Evolutionary conservation across 1,284 basidiomycete genomes (phyloP), one percentile per base, ranked within the genome.

Genomic region (Apiotrichum akiyoshidainum): DNA sequence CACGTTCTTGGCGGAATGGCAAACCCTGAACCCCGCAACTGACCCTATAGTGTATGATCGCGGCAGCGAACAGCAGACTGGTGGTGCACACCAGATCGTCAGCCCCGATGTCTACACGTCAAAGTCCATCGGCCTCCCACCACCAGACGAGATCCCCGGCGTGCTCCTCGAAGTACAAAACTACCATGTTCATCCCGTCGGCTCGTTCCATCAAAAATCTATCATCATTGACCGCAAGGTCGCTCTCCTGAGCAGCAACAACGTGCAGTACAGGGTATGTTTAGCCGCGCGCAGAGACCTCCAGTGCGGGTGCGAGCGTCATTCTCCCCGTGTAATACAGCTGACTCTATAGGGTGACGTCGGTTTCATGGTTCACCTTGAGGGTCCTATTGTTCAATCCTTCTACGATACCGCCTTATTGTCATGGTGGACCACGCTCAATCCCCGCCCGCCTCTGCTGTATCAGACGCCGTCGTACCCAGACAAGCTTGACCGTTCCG

Each of bases 371-470:
- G 69, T 79, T 9, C 83, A 85, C 60, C 75, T 84, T 40, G 86
- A 87, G 67, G 86, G 86, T 0, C 83, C 84, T 8, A 83, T 87
- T 63, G 86, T 87, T 52, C 82, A 87, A 60, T 80, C 83, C 2
- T 79, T 89, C 58, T 89, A 88, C 73, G 87, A 89, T 69, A 84
- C 84, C 73, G 84, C 85, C 4, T 80, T 89, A 41, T 77, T 87
- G 58, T 82, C 82, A 19, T 88, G 85, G 85, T 81, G 78, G 55
- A 80, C 81, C 40, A 71, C 72, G 19, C 76, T 88, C 64, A 68
- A 81, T 31, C 86, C 87, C 10, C 78, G 83, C 5, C 72, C 87
- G 12, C 87, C 87, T 16, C 78, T 79, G 48, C 66, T 81, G 11
- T 54, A 56, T 45, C 46, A 56, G 0, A 72, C 65, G 21, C 54